These are phyloP conservation scores for Teunomyces barrocoloradensis DNA, from an alignment of 805 yeast genomes.

Conservation along the genomic window DNA sequence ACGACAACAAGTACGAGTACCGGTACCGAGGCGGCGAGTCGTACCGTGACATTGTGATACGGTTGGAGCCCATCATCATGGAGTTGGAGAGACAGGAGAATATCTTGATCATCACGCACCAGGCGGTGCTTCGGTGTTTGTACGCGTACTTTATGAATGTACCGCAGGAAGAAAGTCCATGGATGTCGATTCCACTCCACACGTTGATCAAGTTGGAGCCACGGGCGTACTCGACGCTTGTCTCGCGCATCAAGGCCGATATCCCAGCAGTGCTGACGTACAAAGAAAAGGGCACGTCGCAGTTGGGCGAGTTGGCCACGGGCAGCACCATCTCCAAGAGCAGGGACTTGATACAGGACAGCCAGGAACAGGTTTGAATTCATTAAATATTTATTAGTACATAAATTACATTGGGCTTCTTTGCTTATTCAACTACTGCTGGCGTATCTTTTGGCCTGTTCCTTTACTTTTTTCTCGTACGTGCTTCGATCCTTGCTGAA, in stretches of 20 bases:
- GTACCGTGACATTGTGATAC: conserved; percentile 89
- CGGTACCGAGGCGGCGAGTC: conserved; percentile 97
- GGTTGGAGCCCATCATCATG: conserved; percentile 97
- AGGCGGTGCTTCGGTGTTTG: conserved; percentile 92
- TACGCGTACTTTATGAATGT: conserved; percentile 98
- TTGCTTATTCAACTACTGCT: conserved; percentile 10
- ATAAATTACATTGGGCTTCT: not conserved
- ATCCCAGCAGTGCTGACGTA: conserved; percentile 98
- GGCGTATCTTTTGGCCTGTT: conserved; percentile 76
- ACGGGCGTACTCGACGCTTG: conserved; percentile 87
- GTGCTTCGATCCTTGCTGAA: conserved; percentile 63
- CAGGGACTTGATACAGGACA: conserved; percentile 49
- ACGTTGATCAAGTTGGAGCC: conserved; percentile 93
- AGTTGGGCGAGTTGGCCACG: conserved; percentile 50
- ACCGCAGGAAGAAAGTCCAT: conserved; percentile 95
- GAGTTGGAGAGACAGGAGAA: conserved; percentile 97
- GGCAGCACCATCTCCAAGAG: conserved; percentile 38
- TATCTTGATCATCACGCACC: conserved; percentile 93
- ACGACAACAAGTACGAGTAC: conserved; percentile 92
- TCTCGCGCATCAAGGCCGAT: conserved; percentile 87
- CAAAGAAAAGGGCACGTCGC: conserved; percentile 87
- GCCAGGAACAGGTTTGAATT: conserved; percentile 14
- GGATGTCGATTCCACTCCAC: conserved; percentile 98
- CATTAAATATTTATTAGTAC: conserved; percentile 2
- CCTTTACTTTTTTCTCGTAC: conserved; percentile 74